A percentile compares a stretch with the other conserved stretches of the same genome.
These are phyloP conservation scores for Solioccasus polychromus DNA, from an alignment of 768 basidiomycete genomes.

Conservation along the genomic window DNA sequence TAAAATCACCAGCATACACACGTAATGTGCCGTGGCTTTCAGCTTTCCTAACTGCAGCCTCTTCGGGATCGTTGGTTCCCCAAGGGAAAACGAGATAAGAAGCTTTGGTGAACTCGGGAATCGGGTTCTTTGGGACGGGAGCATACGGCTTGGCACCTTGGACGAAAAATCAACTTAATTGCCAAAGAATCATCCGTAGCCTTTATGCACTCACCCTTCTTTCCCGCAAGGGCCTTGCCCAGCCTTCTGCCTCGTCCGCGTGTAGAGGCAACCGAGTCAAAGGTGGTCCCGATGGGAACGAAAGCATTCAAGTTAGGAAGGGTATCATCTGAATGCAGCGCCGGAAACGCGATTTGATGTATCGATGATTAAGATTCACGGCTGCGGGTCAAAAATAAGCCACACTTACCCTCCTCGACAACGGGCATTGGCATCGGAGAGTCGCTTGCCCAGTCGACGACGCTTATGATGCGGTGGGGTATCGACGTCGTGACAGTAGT, in stretches of 20 bases:
- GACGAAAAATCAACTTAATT: background rate
- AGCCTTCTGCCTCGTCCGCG: constrained; percentile 3
- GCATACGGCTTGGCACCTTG: constrained; percentile 8
- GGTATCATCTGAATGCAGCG: constrained; percentile 7
- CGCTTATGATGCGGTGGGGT: constrained; percentile 81
- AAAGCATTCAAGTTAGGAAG: constrained; percentile 29
- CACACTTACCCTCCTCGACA: constrained; percentile 15
- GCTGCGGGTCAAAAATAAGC: background rate
- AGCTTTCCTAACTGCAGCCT: constrained; percentile 36
- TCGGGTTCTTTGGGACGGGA: constrained; percentile 11
- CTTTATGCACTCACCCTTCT: constrained; percentile 10
- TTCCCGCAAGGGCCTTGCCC: constrained; percentile 13
- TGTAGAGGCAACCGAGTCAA: constrained; percentile 13
- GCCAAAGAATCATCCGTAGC: background rate
- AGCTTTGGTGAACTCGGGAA: constrained; percentile 32
- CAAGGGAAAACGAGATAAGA: constrained; percentile 72
- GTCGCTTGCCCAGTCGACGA: constrained; percentile 94
- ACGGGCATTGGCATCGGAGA: constrained; percentile 42
- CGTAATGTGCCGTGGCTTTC: constrained; percentile 11
- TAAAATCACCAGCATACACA: constrained; percentile 1
- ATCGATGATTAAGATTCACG: constrained; percentile 6
- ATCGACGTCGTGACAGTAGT: constrained; percentile 69
- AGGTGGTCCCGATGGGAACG: constrained; percentile 18
- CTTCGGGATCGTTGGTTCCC: constrained; percentile 83
- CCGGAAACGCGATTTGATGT: background rate